phyloP scores from a whole-genome alignment of 257 asterid genomes.

The Solanum ossicruentum region DNA sequence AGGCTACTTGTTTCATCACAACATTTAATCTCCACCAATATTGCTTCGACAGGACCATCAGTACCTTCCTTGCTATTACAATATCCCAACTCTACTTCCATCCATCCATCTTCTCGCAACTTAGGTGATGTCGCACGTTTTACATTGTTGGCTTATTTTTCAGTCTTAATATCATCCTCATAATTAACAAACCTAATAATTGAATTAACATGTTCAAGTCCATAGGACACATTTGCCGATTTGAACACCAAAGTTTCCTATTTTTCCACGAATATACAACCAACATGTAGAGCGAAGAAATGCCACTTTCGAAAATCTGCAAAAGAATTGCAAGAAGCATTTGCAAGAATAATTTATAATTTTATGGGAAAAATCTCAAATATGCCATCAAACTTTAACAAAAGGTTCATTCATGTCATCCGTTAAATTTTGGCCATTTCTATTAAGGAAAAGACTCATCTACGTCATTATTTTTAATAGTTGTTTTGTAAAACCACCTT shows the following conservation, averaged over 20 bases:
- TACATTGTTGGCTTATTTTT: neutral
- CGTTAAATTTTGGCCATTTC: too few species aligned
- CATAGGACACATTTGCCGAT: conserved; percentile 11
- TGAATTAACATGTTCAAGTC: conserved; percentile 32
- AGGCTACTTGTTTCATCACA: neutral
- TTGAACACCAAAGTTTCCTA: conserved; percentile 36
- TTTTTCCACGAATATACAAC: conserved; percentile 45
- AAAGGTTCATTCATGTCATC: too few species aligned
- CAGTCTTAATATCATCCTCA: too few species aligned
- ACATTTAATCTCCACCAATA: neutral
- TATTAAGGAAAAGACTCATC: too few species aligned
- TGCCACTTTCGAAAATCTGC: conserved; percentile 57
- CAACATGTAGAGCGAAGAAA: conserved; percentile 24
- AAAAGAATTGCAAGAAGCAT: neutral
- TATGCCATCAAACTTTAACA: too few species aligned
- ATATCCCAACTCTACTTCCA: conserved; percentile 34
- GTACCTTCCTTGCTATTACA: neutral
- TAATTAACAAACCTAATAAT: conserved; percentile 11
- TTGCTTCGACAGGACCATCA: neutral
- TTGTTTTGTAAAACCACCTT: too few species aligned
- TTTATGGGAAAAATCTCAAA: too few species aligned
- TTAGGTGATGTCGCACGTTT: neutral
- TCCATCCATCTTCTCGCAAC: conserved; percentile 42
- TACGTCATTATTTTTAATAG: too few species aligned
- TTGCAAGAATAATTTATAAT: neutral